phyloP scores from a whole-genome alignment of 192 early-diverging fungal species.

The Pecoramyces ruminantium region DNA sequence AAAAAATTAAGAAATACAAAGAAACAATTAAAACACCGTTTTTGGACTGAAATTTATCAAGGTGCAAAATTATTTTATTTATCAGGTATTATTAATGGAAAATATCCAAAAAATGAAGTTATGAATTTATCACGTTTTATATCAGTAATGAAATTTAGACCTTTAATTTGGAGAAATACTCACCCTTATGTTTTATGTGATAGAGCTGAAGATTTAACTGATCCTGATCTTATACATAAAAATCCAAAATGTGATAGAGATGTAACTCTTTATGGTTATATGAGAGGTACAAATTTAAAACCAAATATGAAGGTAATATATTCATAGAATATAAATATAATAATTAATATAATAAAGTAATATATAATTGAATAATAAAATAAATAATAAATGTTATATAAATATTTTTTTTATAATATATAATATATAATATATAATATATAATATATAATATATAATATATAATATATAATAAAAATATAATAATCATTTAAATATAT shows the following conservation, averaged over 20 bases:
- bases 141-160: constrained; percentile 96
- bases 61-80: constrained; percentile 97
- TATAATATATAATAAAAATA: too few species aligned
- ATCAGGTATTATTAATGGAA: constrained; percentile 86
- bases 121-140: constrained; percentile 91
- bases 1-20: constrained; percentile 76
- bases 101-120: constrained; percentile 84
- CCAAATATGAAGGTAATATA: constrained; percentile 39
- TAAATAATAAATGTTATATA: too few species aligned
- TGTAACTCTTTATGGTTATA: constrained; percentile 85
- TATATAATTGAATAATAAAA: too few species aligned
- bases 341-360: too few species aligned
- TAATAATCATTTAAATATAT: too few species aligned
- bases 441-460: too few species aligned
- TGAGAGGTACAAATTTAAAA: constrained; percentile 90
- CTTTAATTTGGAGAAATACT: constrained; percentile 87
- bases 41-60: constrained; percentile 99
- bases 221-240: constrained; percentile 61
- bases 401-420: too few species aligned
- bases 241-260: constrained; percentile 81
- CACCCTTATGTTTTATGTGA: constrained; percentile 97
- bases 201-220: constrained; percentile 90
- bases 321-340: too few species aligned
- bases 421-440: too few species aligned
- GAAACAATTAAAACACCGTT: constrained; percentile 90